phyloP scores from a whole-genome alignment of 1,139 yeast species.

The Geotrichum histeridarum region DNA sequence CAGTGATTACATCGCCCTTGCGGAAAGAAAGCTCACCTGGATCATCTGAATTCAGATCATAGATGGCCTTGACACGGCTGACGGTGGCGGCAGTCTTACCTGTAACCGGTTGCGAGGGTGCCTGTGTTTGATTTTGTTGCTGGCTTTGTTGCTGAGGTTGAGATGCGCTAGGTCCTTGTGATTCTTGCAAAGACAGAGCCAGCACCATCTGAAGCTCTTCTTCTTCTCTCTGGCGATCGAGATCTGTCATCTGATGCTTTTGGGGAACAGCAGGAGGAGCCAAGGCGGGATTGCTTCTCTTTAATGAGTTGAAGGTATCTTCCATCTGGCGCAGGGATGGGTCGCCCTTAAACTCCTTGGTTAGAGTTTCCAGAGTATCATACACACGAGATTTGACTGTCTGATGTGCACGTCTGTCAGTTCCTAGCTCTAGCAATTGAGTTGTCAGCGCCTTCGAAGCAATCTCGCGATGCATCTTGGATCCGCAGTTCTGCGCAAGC shows the following conservation, averaged over 20 bases:
- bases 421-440: constrained; percentile 51
- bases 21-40: constrained; percentile 43
- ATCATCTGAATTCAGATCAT: constrained; percentile 64
- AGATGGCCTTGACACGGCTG: constrained; percentile 74
- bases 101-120: constrained; percentile 8
- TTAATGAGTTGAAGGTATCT: constrained; percentile 47
- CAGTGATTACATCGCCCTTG: constrained; percentile 53
- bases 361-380: constrained; percentile 63
- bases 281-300: constrained; percentile 34
- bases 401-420: constrained; percentile 55
- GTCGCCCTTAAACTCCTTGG: constrained; percentile 54
- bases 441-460: constrained; percentile 65
- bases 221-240: constrained; percentile 60
- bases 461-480: constrained; percentile 75
- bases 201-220: constrained; percentile 75
- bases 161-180: constrained; percentile 15
- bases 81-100: constrained; percentile 42
- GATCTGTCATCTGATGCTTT: constrained; percentile 48
- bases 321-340: constrained; percentile 68
- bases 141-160: constrained; percentile 11
- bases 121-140: constrained; percentile 21
- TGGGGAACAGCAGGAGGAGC: constrained; percentile 56
- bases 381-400: constrained; percentile 62
- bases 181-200: constrained; percentile 68
- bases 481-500: constrained; percentile 89